Percentiles rank a stretch among this genome's conserved stretches.
These are phyloP conservation scores for Ogataea polymorpha DNA, from an alignment of 805 yeast species.

Conservation along the genomic window DNA sequence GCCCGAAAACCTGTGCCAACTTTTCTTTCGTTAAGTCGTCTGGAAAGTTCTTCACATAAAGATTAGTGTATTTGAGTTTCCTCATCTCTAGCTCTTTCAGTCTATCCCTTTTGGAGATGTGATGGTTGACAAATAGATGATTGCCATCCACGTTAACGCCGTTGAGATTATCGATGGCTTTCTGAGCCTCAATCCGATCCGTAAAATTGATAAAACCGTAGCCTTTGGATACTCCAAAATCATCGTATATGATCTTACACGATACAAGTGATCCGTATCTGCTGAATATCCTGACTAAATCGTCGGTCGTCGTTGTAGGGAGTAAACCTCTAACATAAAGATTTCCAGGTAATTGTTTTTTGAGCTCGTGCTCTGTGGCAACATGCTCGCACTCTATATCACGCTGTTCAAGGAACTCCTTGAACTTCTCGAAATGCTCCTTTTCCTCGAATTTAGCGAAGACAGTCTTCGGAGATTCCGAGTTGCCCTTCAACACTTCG, in stretches of 20 bases:
- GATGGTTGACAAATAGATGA: slow-evolving; percentile 55
- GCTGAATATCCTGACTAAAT: slow-evolving; percentile 36
- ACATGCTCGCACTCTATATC: slow-evolving; percentile 17
- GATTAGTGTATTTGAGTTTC: slow-evolving; percentile 47
- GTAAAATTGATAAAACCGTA: slow-evolving; percentile 70
- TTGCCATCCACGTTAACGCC: slow-evolving; percentile 28
- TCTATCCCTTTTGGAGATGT: slow-evolving; percentile 63
- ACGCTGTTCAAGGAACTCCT: slow-evolving; percentile 11
- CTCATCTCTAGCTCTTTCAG: slow-evolving; percentile 43
- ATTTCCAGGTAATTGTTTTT: slow-evolving; percentile 46
- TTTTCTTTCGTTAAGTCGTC: slow-evolving; percentile 34
- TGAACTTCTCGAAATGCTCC: slow-evolving; percentile 16
- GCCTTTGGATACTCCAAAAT: slow-evolving; percentile 43
- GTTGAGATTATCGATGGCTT: slow-evolving; percentile 48
- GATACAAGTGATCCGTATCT: slow-evolving; percentile 42
- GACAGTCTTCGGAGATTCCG: slow-evolving; percentile 8
- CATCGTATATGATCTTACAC: slow-evolving; percentile 47
- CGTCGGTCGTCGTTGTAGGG: slow-evolving; percentile 36
- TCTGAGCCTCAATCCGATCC: slow-evolving; percentile 54
- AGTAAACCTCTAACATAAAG: slow-evolving; percentile 51
- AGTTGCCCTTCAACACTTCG: slow-evolving; percentile 20
- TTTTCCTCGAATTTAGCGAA: slow-evolving; percentile 19
- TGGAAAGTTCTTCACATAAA: slow-evolving; percentile 55
- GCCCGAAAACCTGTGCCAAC: slow-evolving; percentile 41
- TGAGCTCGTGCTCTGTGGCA: slow-evolving; percentile 17